Conservation (phyloP, 129 eudicot species). For the Flaveria linearis region DNA sequence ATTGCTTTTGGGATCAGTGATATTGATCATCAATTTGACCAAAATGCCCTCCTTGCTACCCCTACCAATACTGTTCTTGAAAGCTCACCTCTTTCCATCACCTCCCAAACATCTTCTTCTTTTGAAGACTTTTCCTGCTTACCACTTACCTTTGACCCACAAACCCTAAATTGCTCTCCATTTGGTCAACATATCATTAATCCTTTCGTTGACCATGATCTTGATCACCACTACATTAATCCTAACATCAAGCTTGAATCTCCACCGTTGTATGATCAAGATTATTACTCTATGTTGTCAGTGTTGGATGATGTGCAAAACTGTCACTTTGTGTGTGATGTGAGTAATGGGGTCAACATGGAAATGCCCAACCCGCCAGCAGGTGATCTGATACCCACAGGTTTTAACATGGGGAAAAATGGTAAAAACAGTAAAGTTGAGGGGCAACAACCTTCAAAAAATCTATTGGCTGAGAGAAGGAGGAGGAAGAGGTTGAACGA, state of each 20-base stretch:
- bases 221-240: slow-evolving; percentile 23
- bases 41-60: slow-evolving; percentile 26
- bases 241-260: slow-evolving; percentile 41
- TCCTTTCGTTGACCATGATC: slow-evolving; percentile 41
- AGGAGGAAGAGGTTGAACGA: slow-evolving; percentile 72
- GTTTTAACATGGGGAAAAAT: slow-evolving; percentile 34
- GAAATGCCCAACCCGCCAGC: slow-evolving; percentile 23
- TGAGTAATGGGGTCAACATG: slow-evolving; percentile 25
- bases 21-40: slow-evolving; percentile 34
- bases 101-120: slow-evolving; percentile 37
- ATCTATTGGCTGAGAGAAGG: slow-evolving; percentile 79
- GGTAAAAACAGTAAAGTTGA: slow-evolving; percentile 41
- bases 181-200: slow-evolving; percentile 29
- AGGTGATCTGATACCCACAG: slow-evolving; percentile 22
- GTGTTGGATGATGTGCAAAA: slow-evolving; percentile 40
- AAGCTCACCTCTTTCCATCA: slow-evolving; percentile 29
- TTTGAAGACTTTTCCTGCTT: slow-evolving; percentile 37
- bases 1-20: slow-evolving; percentile 33
- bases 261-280: slow-evolving; percentile 38
- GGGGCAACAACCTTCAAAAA: slow-evolving; percentile 73
- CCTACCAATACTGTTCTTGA: slow-evolving; percentile 31
- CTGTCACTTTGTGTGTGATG: slow-evolving; percentile 9
- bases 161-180: slow-evolving; percentile 37
- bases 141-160: slow-evolving; percentile 26
- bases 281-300: slow-evolving; percentile 27